A percentile compares a stretch with the other conserved stretches of the same genome.
phyloP scores from a whole-genome alignment of 179 eudicot genomes.

The Beta macrorhiza region DNA sequence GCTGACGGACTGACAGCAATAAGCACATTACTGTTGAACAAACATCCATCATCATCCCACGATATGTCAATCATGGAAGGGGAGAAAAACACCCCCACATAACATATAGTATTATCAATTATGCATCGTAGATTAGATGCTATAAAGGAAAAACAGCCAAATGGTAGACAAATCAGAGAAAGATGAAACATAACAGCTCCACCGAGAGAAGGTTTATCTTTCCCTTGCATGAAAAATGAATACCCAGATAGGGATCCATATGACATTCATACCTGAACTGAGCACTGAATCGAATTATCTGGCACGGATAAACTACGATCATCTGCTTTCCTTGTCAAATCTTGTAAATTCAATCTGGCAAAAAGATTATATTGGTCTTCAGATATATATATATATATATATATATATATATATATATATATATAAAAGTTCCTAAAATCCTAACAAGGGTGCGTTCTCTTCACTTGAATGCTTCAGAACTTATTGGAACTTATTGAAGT shows the following conservation, averaged over 20 bases:
- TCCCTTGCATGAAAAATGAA: not conserved
- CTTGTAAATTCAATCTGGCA: constrained; percentile 58
- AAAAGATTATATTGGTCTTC: no score
- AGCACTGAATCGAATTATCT: constrained; percentile 38
- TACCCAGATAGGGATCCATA: not conserved
- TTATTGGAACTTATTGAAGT: no score
- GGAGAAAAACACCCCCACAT: not conserved
- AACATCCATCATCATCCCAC: not conserved
- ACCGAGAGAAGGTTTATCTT: not conserved
- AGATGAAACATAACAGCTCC: not conserved
- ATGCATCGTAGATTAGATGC: no score
- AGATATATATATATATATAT: no score
- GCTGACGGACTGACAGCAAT: no score
- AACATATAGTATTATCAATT: no score
- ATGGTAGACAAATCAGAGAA: not conserved
- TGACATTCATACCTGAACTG: constrained; percentile 46
- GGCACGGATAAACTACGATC: constrained; percentile 28
- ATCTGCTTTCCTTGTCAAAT: constrained; percentile 35
- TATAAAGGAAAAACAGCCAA: no score
- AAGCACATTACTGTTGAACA: not conserved
- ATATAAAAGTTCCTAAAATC: no score
- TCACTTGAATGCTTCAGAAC: no score
- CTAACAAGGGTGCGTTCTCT: not conserved
- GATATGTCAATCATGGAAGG: not conserved
- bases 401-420: no score